These are phyloP conservation scores for Tylopilus sp. DNA, from an alignment of 1,284 basidiomycete genomes.

Conservation along the genomic window DNA sequence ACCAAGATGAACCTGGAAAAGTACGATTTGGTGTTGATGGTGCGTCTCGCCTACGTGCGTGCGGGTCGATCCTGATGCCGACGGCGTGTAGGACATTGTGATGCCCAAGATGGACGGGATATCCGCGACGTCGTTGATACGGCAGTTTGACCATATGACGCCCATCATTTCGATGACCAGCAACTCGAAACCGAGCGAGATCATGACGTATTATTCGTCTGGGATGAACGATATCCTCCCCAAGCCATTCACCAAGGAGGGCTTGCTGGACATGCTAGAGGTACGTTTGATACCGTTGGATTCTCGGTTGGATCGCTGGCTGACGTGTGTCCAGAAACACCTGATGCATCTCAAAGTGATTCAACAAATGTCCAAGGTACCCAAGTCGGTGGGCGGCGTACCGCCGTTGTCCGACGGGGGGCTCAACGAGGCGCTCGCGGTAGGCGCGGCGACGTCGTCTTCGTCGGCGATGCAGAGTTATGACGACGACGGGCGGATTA, in stretches of 20 bases:
- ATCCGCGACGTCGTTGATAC: slow-evolving; percentile 87
- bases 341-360: slow-evolving; percentile 90
- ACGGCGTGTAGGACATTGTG: slow-evolving; percentile 71
- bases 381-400: slow-evolving; percentile 66
- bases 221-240: slow-evolving; percentile 98
- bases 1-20: slow-evolving; percentile 95
- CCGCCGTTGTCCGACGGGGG: slow-evolving; percentile 65
- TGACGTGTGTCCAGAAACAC: slow-evolving; percentile 65
- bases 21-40: slow-evolving; percentile 95
- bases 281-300: slow-evolving; percentile 42
- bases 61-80: not conserved
- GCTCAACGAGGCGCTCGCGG: slow-evolving; percentile 56
- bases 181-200: slow-evolving; percentile 85
- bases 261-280: slow-evolving; percentile 89
- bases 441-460: slow-evolving; percentile 23
- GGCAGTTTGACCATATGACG: slow-evolving; percentile 92
- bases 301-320: not conserved
- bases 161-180: slow-evolving; percentile 98
- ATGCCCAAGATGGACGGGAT: slow-evolving; percentile 93
- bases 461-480: slow-evolving; percentile 27
- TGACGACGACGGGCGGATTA: slow-evolving; percentile 57
- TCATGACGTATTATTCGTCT: slow-evolving; percentile 86
- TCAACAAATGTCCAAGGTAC: slow-evolving; percentile 74
- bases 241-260: slow-evolving; percentile 95
- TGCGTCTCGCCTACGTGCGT: slow-evolving; percentile 43